phyloP scores from a whole-genome alignment of 257 asterid genomes.

The Leonotis leonurus region DNA sequence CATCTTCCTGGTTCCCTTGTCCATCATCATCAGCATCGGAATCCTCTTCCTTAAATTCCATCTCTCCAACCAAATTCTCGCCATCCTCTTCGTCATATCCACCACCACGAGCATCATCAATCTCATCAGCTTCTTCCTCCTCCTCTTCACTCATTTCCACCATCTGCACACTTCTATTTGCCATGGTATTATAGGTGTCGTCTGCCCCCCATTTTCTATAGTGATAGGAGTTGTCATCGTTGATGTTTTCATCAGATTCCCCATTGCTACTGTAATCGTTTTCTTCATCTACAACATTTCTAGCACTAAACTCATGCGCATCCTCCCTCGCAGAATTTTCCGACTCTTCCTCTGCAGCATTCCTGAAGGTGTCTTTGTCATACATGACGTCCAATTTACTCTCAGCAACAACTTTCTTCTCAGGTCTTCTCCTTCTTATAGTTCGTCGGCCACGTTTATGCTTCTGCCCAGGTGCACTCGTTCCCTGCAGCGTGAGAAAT shows the following conservation, averaged over 20 bases:
- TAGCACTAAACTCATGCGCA: constrained; percentile 15
- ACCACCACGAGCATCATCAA: constrained; percentile 27
- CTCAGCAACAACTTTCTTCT: constrained; percentile 37
- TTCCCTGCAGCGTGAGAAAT: constrained; percentile 53
- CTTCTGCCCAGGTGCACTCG: constrained; percentile 52
- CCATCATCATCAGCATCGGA: too few relatives aligned
- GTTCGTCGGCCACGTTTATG: constrained; percentile 79
- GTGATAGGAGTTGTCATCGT: constrained; percentile 22
- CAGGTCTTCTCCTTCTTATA: constrained; percentile 58
- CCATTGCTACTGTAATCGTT: constrained; percentile 49
- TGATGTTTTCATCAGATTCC: constrained; percentile 41
- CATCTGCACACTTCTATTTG: constrained; percentile 34
- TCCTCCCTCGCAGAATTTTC: constrained; percentile 20
- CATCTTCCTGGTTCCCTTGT: constrained; percentile 39
- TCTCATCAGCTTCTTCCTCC: constrained; percentile 42
- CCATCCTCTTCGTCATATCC: too few relatives aligned
- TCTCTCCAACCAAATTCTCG: constrained; percentile 23
- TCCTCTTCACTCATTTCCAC: constrained; percentile 40
- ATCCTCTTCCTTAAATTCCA: constrained; percentile 26
- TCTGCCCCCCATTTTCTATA: constrained; percentile 40
- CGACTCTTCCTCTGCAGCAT: too few relatives aligned
- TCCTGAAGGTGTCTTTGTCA: constrained; percentile 21
- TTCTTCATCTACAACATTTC: constrained; percentile 22
- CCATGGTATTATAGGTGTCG: constrained; percentile 12
- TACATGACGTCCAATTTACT: constrained; percentile 24